Conservation (phyloP, 768 basidiomycete species). For the Macrolepiota dolichaula region DNA sequence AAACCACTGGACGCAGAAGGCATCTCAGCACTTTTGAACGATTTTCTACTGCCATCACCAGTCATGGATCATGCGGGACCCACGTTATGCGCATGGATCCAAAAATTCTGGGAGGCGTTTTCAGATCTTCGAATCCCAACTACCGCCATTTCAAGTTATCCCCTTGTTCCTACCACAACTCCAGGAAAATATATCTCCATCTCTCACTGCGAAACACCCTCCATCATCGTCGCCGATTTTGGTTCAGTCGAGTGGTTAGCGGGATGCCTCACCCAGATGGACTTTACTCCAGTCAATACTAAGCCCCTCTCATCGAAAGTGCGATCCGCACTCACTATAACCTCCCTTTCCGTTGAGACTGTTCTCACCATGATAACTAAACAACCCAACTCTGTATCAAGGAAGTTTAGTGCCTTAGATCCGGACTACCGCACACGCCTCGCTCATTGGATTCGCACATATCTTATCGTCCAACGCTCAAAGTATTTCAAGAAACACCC, state of each 20-base stretch:
- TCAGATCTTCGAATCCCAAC: constrained; percentile 9
- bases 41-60: background rate
- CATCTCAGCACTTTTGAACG: constrained; percentile 4
- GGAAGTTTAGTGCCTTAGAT: background rate
- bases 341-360: background rate
- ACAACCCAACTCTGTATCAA: background rate
- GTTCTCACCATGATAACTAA: background rate
- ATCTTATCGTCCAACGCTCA: background rate
- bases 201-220: constrained; percentile 20
- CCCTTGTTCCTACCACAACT: constrained; percentile 29
- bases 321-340: background rate
- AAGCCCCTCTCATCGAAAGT: constrained; percentile 12
- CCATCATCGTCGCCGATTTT: constrained; percentile 20
- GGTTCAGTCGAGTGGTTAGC: constrained; percentile 20
- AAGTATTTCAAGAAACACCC: background rate
- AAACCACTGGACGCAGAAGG: background rate
- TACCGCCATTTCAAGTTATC: constrained; percentile 22
- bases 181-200: constrained; percentile 28
- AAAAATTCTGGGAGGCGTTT: constrained; percentile 28
- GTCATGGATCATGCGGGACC: background rate
- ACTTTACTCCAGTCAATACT: constrained; percentile 15
- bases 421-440: background rate
- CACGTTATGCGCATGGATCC: constrained; percentile 21
- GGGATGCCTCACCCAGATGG: constrained; percentile 23
- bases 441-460: background rate